Evolutionary conservation across 202 grass and related monocot genomes (phyloP), one percentile per base, ranked within the genome.

Genomic region (Hordeum pubiflorum): DNA sequence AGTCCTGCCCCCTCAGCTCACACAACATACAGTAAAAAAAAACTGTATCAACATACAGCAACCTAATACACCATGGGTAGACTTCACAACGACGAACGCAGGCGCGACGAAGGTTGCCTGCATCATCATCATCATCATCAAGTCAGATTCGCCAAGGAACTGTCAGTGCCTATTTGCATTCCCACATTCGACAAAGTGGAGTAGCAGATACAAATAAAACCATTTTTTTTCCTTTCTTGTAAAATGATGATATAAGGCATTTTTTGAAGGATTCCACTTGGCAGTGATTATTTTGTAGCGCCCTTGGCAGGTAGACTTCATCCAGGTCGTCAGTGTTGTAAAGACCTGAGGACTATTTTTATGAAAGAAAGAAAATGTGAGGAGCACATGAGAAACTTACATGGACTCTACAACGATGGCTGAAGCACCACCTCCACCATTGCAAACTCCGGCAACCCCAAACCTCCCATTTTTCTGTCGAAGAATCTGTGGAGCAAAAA

Each of bases 391-490:
- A 79, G 62, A 44, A 52, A 37, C 96, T 90, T 94, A 95, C 92
- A 91, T 89, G 37, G 91, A 78, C 86, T 98, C 90, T 57, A 98
- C 26, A 65, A 98, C 92, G 29, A 98, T 57, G 8, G 96, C 86
- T 58, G 92, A 98, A 72, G 96, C 90, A 24, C 96, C 96, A 6
- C 96, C 96, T 0, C 96, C 96, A 8, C 96, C 96, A 44, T 95
- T 98, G 85, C 96, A 98, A 87, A 98, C 85, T 72, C 88, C 96
- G 41, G 92, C 90, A 57, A 95, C 96, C 86, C 96, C 96, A 69
- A 89, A 88, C 63, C 85, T 99, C 74, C 88, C 96, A 77, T 86
- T 78, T 87, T 73, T 93, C 29, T 93, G 86, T 72, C 60, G 85
- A 80, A 95, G 92, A 38, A 89, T 88, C 92, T 95, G 90, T 27